Conservation (phyloP, 495 filamentous ascomycete genomes). For the Xylaria grammica region DNA sequence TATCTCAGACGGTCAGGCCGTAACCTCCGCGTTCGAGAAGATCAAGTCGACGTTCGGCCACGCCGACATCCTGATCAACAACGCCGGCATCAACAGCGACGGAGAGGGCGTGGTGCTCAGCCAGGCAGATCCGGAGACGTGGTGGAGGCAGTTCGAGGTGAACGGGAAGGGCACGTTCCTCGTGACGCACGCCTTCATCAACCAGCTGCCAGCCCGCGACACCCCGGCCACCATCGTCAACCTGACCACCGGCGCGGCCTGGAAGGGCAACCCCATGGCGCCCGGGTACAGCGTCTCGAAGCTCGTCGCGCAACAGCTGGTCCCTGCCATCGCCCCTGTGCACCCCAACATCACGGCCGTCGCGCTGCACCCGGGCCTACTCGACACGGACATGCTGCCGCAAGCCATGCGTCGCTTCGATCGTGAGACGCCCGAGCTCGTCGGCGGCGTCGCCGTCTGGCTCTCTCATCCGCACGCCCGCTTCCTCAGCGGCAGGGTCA, state of each 20-base stretch:
- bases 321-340: conserved; percentile 36
- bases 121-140: conserved; percentile 38
- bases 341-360: conserved; percentile 46
- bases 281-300: conserved; percentile 48
- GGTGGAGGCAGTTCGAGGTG: conserved; percentile 48
- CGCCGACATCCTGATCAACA: conserved; percentile 53
- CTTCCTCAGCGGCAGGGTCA: conserved; percentile 49
- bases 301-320: conserved; percentile 41
- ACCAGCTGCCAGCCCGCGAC: conserved; percentile 27
- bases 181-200: conserved; percentile 45
- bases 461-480: conserved; percentile 41
- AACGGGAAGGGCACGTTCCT: conserved; percentile 52
- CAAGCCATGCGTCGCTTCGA: conserved; percentile 25
- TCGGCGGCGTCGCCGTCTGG: conserved; percentile 48
- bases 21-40: conserved; percentile 41
- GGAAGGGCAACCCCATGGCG: conserved; percentile 36
- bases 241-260: conserved; percentile 40
- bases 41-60: conserved; percentile 44
- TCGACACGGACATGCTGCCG: conserved; percentile 43
- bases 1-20: conserved; percentile 38
- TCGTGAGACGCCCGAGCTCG: conserved; percentile 42
- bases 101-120: conserved; percentile 22
- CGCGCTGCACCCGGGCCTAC: conserved; percentile 46
- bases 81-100: conserved; percentile 39
- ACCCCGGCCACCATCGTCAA: conserved; percentile 48